Evolutionary conservation across 2,329 filamentous ascomycete genomes (phyloP), one percentile per base, ranked within the genome.

Genomic region (Neonectria hederae): DNA sequence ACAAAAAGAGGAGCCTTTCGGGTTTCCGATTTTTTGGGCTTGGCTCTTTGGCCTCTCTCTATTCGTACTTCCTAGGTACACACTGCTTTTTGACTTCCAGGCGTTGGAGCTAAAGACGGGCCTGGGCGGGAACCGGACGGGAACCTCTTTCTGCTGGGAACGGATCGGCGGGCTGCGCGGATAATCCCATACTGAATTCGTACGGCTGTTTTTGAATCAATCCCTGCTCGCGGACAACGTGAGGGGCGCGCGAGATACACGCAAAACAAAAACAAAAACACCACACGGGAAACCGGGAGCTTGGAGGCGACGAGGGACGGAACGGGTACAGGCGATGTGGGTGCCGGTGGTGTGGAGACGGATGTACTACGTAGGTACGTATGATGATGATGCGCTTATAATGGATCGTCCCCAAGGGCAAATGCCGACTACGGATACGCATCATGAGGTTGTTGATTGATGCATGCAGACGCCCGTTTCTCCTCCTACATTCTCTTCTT

Each of bases 51-150:
- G n/a, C n/a, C n/a, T n/a, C n/a, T n/a, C n/a, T n/a, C n/a, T n/a
- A n/a, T n/a, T n/a, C n/a, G n/a, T n/a, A n/a, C n/a, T n/a, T n/a
- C n/a, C n/a, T n/a, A n/a, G n/a, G n/a, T n/a, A n/a, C n/a, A n/a
- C n/a, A n/a, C n/a, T n/a, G n/a, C n/a, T n/a, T 11, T 17, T 42
- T 59, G 26, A 4, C 8, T 35, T 19, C 4, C 42, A 48, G 42
- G 32, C 35, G 51, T 43, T 53, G 61, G 65, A 60, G 68, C 71
- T 73, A 72, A 69, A 71, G 61, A 61, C 69, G 68, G 66, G 70
- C 59, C 60, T 52, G 59, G 65, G 65, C 56, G 42, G 48, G 28
- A 19, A 51, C 26, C 26, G 26, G 46, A 51, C 46, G 28, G 38
- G 38, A 14, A n/a, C n/a, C n/a, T n/a, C n/a, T n/a, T n/a, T n/a